phyloP scores from a whole-genome alignment of 1,284 basidiomycete species.

The Cryptococcus sp. region DNA sequence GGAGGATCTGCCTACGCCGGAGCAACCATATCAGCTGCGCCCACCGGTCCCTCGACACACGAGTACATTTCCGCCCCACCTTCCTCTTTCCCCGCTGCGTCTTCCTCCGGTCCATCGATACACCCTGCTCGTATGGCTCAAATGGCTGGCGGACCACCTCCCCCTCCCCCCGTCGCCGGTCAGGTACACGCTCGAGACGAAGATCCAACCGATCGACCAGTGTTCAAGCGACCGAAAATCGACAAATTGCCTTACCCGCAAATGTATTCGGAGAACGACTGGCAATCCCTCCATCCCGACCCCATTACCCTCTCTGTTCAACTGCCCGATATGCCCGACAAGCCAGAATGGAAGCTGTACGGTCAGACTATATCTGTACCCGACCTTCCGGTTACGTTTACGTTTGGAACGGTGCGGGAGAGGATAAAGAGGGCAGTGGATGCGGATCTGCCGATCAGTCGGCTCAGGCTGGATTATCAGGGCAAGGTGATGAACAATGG shows the following conservation, averaged over 20 bases:
- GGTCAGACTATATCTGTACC: conserved; percentile 68
- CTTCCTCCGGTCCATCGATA: conserved; percentile 56
- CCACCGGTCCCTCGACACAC: conserved; percentile 29
- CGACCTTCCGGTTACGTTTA: conserved; percentile 70
- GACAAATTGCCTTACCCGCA: conserved; percentile 73
- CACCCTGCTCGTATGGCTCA: conserved; percentile 24
- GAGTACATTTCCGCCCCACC: conserved; percentile 24
- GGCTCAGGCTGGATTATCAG: conserved; percentile 67
- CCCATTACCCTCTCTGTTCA: conserved; percentile 77
- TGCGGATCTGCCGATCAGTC: conserved; percentile 67
- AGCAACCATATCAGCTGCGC: conserved; percentile 44
- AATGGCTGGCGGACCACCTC: conserved; percentile 32
- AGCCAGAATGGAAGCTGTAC: conserved; percentile 86
- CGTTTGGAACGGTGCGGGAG: conserved; percentile 81
- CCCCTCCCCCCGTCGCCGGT: conserved; percentile 20
- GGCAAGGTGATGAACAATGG: conserved; percentile 80
- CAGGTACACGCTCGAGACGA: conserved; percentile 50
- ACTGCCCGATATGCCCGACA: conserved; percentile 67
- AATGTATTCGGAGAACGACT: conserved; percentile 64
- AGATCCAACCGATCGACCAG: conserved; percentile 54
- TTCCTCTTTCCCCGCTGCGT: conserved; percentile 40
- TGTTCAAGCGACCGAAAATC: conserved; percentile 69
- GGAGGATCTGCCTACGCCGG: conserved; percentile 35
- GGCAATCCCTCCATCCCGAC: conserved; percentile 81
- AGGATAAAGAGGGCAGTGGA: conserved; percentile 70